Evolutionary conservation across 768 basidiomycete genomes (phyloP).

Genomic region (Tylopilus sp.): DNA sequence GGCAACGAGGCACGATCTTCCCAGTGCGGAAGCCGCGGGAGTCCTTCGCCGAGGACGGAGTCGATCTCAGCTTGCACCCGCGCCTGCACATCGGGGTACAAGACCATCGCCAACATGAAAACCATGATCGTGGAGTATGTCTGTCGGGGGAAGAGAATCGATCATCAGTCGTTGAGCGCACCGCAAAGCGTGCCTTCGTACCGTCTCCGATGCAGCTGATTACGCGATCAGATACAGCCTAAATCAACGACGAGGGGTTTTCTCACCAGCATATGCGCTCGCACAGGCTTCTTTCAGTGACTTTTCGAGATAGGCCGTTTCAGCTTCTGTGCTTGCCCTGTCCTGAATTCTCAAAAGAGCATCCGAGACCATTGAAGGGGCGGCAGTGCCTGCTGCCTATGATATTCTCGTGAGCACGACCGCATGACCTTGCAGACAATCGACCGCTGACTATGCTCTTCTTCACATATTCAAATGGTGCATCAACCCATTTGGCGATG

Average conservation of each 20-base stretch:
- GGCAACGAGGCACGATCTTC: constrained; percentile 20
- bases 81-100: constrained; percentile 25
- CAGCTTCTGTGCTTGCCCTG: constrained; percentile 2
- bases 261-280: constrained; percentile 17
- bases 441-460: constrained; percentile 15
- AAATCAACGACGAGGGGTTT: background rate
- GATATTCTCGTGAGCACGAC: background rate
- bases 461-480: constrained; percentile 24
- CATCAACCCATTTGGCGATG: constrained; percentile 12
- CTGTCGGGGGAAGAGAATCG: constrained; percentile 12
- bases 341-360: constrained; percentile 13
- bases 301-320: constrained; percentile 14
- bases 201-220: constrained; percentile 23
- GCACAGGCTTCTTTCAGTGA: constrained; percentile 24
- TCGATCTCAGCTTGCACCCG: constrained; percentile 19
- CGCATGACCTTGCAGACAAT: background rate
- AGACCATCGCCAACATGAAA: constrained; percentile 25
- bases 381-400: constrained; percentile 19
- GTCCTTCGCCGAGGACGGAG: constrained; percentile 13
- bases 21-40: constrained; percentile 20
- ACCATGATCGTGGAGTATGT: constrained; percentile 16
- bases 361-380: constrained; percentile 24
- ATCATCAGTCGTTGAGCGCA: background rate
- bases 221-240: constrained; percentile 7
- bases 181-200: constrained; percentile 7